These are phyloP conservation scores for Podaxis rugospora DNA, from an alignment of 768 basidiomycete genomes.

Conservation along the genomic window DNA sequence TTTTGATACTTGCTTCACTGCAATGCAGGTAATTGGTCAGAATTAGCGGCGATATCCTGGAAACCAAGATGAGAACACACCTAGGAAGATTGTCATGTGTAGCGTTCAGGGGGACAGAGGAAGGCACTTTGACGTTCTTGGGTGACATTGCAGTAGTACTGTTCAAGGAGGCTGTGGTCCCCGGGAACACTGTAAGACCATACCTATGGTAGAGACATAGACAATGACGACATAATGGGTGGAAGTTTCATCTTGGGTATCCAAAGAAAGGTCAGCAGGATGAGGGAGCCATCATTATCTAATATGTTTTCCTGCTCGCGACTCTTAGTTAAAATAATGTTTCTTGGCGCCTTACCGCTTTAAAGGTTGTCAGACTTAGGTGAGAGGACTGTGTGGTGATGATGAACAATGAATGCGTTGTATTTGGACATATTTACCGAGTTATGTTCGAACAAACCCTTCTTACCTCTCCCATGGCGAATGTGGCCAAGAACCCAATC, in stretches of 20 bases:
- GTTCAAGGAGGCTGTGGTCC: not conserved
- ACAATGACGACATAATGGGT: not conserved
- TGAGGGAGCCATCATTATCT: too few relatives aligned
- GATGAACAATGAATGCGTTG: too few relatives aligned
- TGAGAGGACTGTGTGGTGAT: too few relatives aligned
- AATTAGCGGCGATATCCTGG: not conserved
- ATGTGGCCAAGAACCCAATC: slow-evolving; percentile 11
- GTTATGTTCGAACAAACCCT: too few relatives aligned
- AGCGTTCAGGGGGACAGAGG: not conserved
- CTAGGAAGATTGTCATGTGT: not conserved
- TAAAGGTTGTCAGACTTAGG: too few relatives aligned
- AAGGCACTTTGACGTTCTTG: not conserved
- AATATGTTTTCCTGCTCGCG: too few relatives aligned
- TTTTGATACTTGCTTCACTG: not conserved
- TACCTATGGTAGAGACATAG: not conserved
- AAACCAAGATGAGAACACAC: not conserved
- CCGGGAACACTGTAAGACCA: not conserved
- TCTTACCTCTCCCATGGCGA: not conserved
- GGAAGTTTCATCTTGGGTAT: not conserved
- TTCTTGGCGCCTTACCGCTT: too few relatives aligned
- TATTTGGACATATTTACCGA: too few relatives aligned
- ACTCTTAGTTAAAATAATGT: too few relatives aligned
- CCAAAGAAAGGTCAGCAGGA: too few relatives aligned
- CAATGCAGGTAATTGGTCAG: not conserved
- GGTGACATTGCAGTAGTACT: not conserved